Evolutionary conservation across 306 rosid genomes (phyloP).

Genomic region (Inga oerstediana): DNA sequence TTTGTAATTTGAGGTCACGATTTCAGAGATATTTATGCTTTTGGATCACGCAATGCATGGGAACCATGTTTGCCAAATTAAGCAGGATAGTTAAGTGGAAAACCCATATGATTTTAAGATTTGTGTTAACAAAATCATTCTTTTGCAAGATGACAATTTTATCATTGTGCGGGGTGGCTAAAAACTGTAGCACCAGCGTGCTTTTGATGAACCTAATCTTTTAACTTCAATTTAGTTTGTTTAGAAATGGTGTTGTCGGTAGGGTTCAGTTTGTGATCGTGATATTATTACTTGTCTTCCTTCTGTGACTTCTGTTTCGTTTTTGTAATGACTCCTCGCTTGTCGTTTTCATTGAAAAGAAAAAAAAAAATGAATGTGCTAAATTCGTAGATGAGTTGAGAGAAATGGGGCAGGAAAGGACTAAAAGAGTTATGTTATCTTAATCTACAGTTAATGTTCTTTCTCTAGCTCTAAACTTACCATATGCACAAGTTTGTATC

Average conservation of each 20-base stretch:
- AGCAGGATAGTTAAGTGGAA: not conserved
- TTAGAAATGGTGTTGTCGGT: not conserved
- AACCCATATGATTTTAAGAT: not conserved
- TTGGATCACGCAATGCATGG: not conserved
- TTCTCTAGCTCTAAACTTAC: not conserved
- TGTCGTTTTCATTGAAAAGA: not conserved
- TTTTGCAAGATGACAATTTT: not conserved
- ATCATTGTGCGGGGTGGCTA: conserved; percentile 5
- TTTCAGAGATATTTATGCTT: conserved; percentile 13
- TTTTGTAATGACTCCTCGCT: not conserved
- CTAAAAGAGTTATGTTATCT: not conserved
- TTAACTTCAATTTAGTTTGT: not conserved
- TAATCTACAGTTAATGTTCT: not conserved
- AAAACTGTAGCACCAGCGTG: not conserved
- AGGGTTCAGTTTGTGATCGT: not conserved
- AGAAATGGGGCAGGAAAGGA: not conserved
- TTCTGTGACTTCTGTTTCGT: not conserved
- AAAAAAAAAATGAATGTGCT: not conserved
- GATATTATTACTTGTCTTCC: not conserved
- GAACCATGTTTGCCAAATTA: not conserved
- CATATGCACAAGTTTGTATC: not conserved
- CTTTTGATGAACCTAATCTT: conserved; percentile 1
- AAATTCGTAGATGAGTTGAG: not conserved
- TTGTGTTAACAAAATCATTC: not conserved
- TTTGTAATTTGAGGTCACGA: not conserved